These are phyloP conservation scores for Astrothelium subdiscretum DNA, from an alignment of 495 filamentous ascomycete species.

Conservation along the genomic window DNA sequence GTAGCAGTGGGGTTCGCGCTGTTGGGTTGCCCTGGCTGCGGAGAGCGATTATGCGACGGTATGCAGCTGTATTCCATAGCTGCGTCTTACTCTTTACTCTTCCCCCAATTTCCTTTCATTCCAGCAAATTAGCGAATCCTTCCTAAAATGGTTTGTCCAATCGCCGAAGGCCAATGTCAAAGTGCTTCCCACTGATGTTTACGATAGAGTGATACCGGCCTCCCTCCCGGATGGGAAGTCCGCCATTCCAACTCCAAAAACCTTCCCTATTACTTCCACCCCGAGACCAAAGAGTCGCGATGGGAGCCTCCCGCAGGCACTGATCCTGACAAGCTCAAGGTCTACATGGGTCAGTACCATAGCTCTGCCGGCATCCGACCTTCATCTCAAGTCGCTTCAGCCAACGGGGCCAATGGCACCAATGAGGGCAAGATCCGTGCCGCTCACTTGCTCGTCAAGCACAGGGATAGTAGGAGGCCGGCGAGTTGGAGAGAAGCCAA, in stretches of 20 bases:
- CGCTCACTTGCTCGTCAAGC: conserved; percentile 87
- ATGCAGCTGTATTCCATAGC: too few species aligned
- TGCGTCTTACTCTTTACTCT: too few species aligned
- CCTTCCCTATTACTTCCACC: conserved; percentile 96
- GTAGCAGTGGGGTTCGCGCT: too few species aligned
- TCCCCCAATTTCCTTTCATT: too few species aligned
- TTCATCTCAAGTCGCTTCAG: conserved; percentile 4
- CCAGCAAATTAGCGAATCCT: too few species aligned
- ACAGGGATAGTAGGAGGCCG: conserved; percentile 71
- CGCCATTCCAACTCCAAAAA: conserved; percentile 94
- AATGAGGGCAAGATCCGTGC: conserved; percentile 80
- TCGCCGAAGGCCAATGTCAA: too few species aligned
- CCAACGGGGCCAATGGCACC: conserved; percentile 29
- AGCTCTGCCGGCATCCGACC: conserved; percentile 17
- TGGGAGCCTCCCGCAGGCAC: conserved; percentile 88
- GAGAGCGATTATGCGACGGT: too few species aligned
- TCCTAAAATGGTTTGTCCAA: too few species aligned
- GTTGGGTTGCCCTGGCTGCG: too few species aligned
- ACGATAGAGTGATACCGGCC: conserved; percentile 67
- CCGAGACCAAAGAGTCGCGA: conserved; percentile 64
- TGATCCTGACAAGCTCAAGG: conserved; percentile 79
- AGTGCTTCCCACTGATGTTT: too few species aligned
- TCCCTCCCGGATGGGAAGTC: conserved; percentile 84
- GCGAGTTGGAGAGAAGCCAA: conserved; percentile 83
- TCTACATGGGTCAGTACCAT: conserved; percentile 81